Conservation (phyloP, 75 land plant species). For the Selaginella moellendorffii region DNA sequence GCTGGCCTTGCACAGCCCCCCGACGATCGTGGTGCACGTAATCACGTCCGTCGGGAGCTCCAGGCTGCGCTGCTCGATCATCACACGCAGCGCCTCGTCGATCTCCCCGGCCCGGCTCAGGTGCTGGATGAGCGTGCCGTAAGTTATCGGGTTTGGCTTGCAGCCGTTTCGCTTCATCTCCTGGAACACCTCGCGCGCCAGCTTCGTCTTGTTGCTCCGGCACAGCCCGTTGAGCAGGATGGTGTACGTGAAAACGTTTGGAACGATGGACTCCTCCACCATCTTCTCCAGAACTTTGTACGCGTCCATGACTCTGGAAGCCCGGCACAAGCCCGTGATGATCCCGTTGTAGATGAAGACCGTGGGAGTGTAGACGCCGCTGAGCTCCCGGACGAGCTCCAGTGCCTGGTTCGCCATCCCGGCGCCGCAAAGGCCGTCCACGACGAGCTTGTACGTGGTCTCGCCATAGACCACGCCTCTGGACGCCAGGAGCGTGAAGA, state of each 20-base stretch:
- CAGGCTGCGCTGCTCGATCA: not conserved
- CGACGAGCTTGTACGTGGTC: conserved; percentile 24
- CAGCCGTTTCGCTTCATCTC: conserved; percentile 13
- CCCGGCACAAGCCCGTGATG: not conserved
- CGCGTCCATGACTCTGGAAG: not conserved
- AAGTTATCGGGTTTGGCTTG: not conserved
- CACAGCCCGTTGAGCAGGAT: not conserved
- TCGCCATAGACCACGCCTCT: conserved; percentile 24
- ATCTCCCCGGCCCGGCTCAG: not conserved
- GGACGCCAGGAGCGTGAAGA: conserved; percentile 2
- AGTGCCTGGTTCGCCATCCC: conserved; percentile 14
- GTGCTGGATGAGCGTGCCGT: not conserved
- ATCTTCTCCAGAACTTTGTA: not conserved
- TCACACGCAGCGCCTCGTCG: not conserved
- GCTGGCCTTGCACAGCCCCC: not conserved
- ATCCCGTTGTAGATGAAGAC: not conserved
- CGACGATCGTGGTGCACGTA: conserved; percentile 1
- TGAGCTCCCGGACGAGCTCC: conserved; percentile 7
- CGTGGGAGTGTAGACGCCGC: not conserved
- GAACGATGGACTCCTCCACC: not conserved
- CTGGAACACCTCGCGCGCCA: not conserved
- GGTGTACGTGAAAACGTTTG: not conserved
- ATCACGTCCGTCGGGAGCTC: conserved; percentile 1
- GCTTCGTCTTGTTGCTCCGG: not conserved
- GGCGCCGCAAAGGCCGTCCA: conserved; percentile 22